phyloP scores from a whole-genome alignment of 225 moss, liverwort and hornwort genomes.

The Neckera pumila region DNA sequence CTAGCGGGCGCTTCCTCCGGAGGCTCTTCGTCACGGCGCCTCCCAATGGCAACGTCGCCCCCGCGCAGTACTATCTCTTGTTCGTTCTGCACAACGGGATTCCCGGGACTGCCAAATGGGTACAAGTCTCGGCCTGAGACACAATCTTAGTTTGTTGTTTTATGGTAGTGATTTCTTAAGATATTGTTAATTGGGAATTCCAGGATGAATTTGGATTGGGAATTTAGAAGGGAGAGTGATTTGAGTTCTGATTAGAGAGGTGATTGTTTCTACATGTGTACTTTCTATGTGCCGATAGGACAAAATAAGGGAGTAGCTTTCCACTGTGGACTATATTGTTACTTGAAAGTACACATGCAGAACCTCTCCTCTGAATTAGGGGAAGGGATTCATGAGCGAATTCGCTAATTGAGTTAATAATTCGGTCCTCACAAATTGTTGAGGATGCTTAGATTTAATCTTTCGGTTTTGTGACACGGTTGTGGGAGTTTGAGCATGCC shows the following conservation, averaged over 20 bases:
- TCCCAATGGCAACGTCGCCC: conserved; percentile 22
- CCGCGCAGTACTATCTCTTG: conserved; percentile 72
- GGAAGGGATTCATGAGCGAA: neutral
- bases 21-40: conserved; percentile 28
- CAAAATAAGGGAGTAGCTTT: neutral
- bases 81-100: conserved; percentile 45
- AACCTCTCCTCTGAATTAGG: neutral
- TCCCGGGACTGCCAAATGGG: conserved; percentile 47
- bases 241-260: neutral
- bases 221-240: neutral
- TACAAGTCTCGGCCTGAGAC: conserved; percentile 5
- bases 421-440: neutral
- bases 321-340: neutral
- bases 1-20: neutral
- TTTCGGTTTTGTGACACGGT: neutral
- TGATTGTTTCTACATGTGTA: neutral
- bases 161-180: neutral
- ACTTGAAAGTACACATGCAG: neutral
- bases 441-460: neutral
- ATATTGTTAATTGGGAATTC: neutral
- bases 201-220: neutral
- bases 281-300: neutral
- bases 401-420: neutral
- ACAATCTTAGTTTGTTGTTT: neutral
- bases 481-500: neutral